Evolutionary conservation across 1,139 yeast genomes (phyloP).

Genomic region (Pichia inconspicua): DNA sequence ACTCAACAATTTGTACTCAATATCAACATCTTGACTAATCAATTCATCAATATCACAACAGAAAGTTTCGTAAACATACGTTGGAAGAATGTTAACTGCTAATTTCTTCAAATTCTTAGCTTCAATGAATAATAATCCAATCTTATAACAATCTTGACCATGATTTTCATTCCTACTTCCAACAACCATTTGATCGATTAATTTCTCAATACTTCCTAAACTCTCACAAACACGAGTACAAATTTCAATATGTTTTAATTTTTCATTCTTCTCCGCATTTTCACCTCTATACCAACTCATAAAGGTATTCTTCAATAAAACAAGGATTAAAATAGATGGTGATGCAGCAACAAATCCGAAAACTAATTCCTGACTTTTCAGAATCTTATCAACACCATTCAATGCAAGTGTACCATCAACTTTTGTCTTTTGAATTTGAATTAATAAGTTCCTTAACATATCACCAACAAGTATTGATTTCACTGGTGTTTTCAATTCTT

Average conservation of each 20-base stretch:
- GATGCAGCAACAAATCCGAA: constrained; percentile 86
- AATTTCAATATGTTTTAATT: constrained; percentile 11
- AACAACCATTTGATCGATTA: constrained; percentile 26
- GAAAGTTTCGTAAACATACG: constrained; percentile 42
- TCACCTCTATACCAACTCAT: constrained; percentile 11
- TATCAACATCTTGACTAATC: constrained; percentile 28
- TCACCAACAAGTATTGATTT: constrained; percentile 58
- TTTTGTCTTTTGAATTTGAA: constrained; percentile 89
- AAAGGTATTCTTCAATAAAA: constrained; percentile 31
- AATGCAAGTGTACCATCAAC: constrained; percentile 91
- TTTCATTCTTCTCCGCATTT: neutral
- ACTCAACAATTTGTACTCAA: constrained; percentile 35
- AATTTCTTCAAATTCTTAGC: constrained; percentile 44
- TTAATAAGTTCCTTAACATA: constrained; percentile 66
- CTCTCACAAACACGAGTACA: constrained; percentile 35
- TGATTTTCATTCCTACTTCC: neutral
- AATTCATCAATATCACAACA: constrained; percentile 49
- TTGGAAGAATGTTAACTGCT: constrained; percentile 44
- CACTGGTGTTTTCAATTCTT: constrained; percentile 64
- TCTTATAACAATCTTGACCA: constrained; percentile 28
- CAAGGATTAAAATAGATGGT: constrained; percentile 62
- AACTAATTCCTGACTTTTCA: constrained; percentile 86
- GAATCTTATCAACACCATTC: constrained; percentile 79
- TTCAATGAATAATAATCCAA: constrained; percentile 52
- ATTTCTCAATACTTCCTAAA: constrained; percentile 51